Conservation (phyloP, 1,284 basidiomycete genomes). For the Taiwanofungus camphoratus region DNA sequence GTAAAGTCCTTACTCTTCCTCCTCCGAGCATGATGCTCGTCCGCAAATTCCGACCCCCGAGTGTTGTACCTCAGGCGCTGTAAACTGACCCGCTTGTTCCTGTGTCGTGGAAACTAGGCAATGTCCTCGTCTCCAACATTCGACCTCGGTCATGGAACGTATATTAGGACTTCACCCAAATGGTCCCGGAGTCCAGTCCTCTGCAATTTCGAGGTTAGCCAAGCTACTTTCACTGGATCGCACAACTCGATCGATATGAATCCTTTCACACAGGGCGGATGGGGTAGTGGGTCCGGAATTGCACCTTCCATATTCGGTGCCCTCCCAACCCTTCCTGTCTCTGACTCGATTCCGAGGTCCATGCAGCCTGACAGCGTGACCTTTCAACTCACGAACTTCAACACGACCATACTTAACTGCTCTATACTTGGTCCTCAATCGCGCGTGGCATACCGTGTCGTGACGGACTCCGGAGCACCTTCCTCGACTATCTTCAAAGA, state of each 20-base stretch:
- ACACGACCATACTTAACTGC: slow-evolving; percentile 47
- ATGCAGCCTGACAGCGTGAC: slow-evolving; percentile 33
- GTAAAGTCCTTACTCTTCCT: too few relatives aligned
- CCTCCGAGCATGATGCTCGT: too few relatives aligned
- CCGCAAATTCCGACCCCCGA: too few relatives aligned
- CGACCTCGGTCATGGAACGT: too few relatives aligned
- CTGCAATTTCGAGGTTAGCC: too few relatives aligned
- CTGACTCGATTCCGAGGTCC: slow-evolving; percentile 20
- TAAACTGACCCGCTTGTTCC: too few relatives aligned
- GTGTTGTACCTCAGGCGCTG: too few relatives aligned
- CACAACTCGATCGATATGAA: slow-evolving; percentile 22
- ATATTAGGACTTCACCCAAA: too few relatives aligned
- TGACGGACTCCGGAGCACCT: slow-evolving; percentile 42
- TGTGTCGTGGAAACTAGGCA: too few relatives aligned
- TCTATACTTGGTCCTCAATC: slow-evolving; percentile 42
- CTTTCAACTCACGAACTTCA: slow-evolving; percentile 47
- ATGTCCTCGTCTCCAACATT: too few relatives aligned
- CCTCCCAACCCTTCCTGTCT: slow-evolving; percentile 43
- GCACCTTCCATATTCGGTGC: slow-evolving; percentile 54
- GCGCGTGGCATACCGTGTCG: slow-evolving; percentile 26
- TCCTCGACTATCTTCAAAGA: slow-evolving; percentile 53
- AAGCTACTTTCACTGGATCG: too few relatives aligned
- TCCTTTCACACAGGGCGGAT: slow-evolving; percentile 25
- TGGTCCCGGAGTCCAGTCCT: too few relatives aligned
- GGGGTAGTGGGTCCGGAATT: slow-evolving; percentile 16